Evolutionary conservation across 768 basidiomycete genomes (phyloP), one percentile per base, ranked within the genome.

Genomic region (Crepidotus variabilis): DNA sequence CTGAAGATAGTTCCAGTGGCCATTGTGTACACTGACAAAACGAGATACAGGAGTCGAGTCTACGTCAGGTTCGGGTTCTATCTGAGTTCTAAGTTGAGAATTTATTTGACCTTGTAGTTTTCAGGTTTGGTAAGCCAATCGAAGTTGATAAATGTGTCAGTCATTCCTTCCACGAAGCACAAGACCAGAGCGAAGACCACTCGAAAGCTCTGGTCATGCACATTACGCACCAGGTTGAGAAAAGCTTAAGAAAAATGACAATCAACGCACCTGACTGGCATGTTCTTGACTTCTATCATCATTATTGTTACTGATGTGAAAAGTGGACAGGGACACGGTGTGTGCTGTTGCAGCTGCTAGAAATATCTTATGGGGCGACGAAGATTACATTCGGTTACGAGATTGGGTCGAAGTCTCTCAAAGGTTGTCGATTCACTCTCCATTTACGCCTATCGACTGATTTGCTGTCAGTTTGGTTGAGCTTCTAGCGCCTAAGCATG

Each of bases 21-120:
- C 1, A 80, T 91, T 53, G 84, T 84, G 9, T 92, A 90, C 69
- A 83, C 81, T 16, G 79, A 89, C 62, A 88, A 91, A 71, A 72
- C 80, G 9, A 78, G 75, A 62, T 90, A 87, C 66, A 71, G 80
- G 55, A 86, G 83, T 65, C 68, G 83, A 55, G 78, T 81, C 63
- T 69, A 78, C 73, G 16, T 14, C 36, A 14, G 16, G 23, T 21
- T 13, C 14, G 36, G 50, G 6, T 32, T 45, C 4, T 43, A 52
- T 23, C 16, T 47, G 28, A 11, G 47, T 43, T 28, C 28, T 28
- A 3, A 28, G 8, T 8, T 28, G 28, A 8, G 28, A 28, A 8
- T 28, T 28, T 28, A 4, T 4, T 28, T 28, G 4, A 28, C 3
- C 8, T 8, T 28, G 28, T 8, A 21, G 18, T 54, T 20, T 24